phyloP scores from a whole-genome alignment of 208 protist species.

The Leishmania martiniquensis region DNA sequence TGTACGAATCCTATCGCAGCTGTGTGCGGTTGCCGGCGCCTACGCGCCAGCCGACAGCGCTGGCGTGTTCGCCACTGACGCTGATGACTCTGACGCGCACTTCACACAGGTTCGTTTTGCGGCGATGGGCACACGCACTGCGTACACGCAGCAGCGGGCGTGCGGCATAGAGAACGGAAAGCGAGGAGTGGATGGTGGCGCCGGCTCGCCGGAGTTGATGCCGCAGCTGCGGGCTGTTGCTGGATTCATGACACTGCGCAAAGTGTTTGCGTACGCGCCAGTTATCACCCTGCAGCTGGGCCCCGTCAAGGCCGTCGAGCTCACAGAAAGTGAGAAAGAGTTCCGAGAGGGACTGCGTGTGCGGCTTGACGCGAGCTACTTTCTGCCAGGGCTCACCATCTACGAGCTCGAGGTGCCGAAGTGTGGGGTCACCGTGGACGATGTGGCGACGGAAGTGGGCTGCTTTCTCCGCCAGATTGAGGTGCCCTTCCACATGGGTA shows the following conservation, averaged over 20 bases:
- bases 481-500: conserved; percentile 50
- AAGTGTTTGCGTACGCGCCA: conserved; percentile 36
- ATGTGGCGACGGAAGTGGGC: conserved; percentile 50
- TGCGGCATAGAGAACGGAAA: conserved; percentile 1
- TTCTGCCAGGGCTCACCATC: conserved; percentile 26
- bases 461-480: conserved; percentile 35
- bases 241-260: conserved; percentile 34
- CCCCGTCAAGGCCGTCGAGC: too few relatives aligned
- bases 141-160: conserved; percentile 10
- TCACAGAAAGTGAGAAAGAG: conserved; percentile 11
- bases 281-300: conserved; percentile 4
- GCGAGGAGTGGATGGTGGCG: neutral
- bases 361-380: conserved; percentile 30
- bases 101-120: conserved; percentile 31
- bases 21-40: conserved; percentile 8
- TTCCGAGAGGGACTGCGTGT: conserved; percentile 26
- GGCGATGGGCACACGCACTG: conserved; percentile 11
- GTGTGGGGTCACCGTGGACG: conserved; percentile 40
- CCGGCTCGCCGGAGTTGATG: neutral
- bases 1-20: conserved; percentile 14
- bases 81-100: conserved; percentile 17
- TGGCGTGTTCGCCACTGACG: neutral
- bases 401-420: conserved; percentile 81
- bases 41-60: neutral
- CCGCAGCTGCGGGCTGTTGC: conserved; percentile 16